Evolutionary conservation across 106 monocot genomes (phyloP), one percentile per base, ranked within the genome.

Genomic region (Acorus gramineus): DNA sequence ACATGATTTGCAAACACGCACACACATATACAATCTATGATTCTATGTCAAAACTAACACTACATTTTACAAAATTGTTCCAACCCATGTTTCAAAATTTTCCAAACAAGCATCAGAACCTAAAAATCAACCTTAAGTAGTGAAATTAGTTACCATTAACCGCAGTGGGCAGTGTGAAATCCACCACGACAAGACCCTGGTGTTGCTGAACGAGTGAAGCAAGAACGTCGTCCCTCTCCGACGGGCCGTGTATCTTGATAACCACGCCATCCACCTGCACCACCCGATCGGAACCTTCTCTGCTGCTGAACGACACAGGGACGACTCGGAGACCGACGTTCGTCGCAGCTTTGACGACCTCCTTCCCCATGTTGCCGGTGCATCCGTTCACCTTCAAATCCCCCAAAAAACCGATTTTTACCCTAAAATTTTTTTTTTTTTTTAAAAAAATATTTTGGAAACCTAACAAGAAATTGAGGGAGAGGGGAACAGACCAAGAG

Each of bases 131-230:
- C 44, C 11, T 55, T 43, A 46, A 48, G 55, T 11, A 47, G 47
- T 3, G 46, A 59, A n/a, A 5, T 14, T 11, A 49, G 14, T 70
- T 75, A 80, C 80, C 71, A 66, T 80, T 80, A 4, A 80, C 80
- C n/a, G 75, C 66, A 80, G 65, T 63, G 47, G 80, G 80, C 48
- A 78, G 81, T 42, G 89, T 94, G 57, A 77, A 94, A 53, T 94
- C 93, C 12, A 89, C 81, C 51, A 94, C 77, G 7, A 94, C 57
- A 53, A 89, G 59, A 86, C 89, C 68, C 28, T 86, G 84, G 73
- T 70, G 77, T 56, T 94, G 69, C 66, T 77, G 60, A 53, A 71
- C 61, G 3, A 94, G 46, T 11, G 84, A 79, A 63, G 83, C 83
- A 57, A 94, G 77, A 54, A 89, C 65, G 54, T 67, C 13, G 71